Base-by-base conservation (phyloP, 2,329 filamentous ascomycete genomes). In the Pseudocercospora eumusae region DNA sequence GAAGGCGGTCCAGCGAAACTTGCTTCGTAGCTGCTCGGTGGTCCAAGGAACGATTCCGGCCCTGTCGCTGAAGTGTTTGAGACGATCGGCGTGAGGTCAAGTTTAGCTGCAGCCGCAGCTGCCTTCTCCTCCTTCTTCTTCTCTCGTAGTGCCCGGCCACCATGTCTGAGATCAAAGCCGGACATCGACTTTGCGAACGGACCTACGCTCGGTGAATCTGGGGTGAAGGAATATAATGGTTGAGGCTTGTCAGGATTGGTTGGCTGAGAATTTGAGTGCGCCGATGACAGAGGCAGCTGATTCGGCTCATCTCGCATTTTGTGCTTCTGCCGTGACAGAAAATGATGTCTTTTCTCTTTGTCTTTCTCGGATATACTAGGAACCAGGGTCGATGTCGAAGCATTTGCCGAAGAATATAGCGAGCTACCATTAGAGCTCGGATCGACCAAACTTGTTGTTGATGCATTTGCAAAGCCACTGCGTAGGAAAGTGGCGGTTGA, bases 161-260 rank as follows among this genome's bases (percentile, higher is more conserved):
- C 91, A 77, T 93, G 90, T 56, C 91, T 83, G 25, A 93, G 78
- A 75, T 93, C 91, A 47, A 93, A 80, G 0, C 89, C 90, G 62
- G 90, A 93, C 72, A 95, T 90, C 2, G 88, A 89, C 77, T 95
- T 96, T 40, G 88, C 83, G 74, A 98, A 96, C 31, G 84, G 83
- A 56, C 82, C 83, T 13, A 87, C 86, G 0, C 84, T 88, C 1
- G 90, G 89, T 63, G 88, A 92, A 7, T 88, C 83, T 1, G 90
- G 90, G 1, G 90, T 89, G 75, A 93, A 93, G 64, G 86, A 92
- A 78, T 93, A 93, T 4, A 93, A 76, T 59, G 89, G 91, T 68
- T 86, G 88, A 0, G 90, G 89, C 2, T 89, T 89, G 70, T 80
- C 88, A 0, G 90, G 89, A 69, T 93, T 90, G 5, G 88, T 88